Percentiles rank a stretch among this genome's conserved stretches.
phyloP scores from a whole-genome alignment of 805 yeast species.

The Torulaspora franciscae region DNA sequence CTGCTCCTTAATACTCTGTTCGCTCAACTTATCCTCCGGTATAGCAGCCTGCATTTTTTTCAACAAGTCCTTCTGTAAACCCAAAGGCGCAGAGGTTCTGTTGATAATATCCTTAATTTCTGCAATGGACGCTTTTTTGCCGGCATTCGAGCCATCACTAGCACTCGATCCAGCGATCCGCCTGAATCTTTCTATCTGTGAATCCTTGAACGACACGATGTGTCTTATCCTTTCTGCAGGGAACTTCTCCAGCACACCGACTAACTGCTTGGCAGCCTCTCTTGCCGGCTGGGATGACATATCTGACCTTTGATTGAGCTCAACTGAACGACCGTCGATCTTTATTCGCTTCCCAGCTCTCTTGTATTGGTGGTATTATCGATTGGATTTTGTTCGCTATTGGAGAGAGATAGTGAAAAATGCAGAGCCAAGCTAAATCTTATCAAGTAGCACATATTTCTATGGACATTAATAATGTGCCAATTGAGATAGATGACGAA shows the following conservation, averaged over 20 bases:
- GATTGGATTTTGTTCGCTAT: background rate
- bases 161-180: conserved; percentile 46
- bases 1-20: conserved; percentile 48
- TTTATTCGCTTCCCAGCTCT: background rate
- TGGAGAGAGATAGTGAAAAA: background rate
- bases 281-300: conserved; percentile 30
- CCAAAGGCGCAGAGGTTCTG: conserved; percentile 39
- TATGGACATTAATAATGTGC: background rate
- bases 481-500: background rate
- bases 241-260: conserved; percentile 52
- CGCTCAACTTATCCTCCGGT: conserved; percentile 48
- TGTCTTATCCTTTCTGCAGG: conserved; percentile 69
- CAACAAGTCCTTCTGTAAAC: conserved; percentile 45
- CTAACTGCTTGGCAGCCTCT: conserved; percentile 53
- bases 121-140: conserved; percentile 38
- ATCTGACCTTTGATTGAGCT: too few species aligned
- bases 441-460: background rate
- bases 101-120: conserved; percentile 38
- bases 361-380: too few species aligned
- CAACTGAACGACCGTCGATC: background rate
- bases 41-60: conserved; percentile 40
- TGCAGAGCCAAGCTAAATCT: background rate
- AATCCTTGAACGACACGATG: conserved; percentile 62
- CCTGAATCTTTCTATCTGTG: conserved; percentile 55
- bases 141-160: conserved; percentile 30